phyloP scores from a whole-genome alignment of 495 filamentous ascomycete species.

The Lophiostoma macrostomum region DNA sequence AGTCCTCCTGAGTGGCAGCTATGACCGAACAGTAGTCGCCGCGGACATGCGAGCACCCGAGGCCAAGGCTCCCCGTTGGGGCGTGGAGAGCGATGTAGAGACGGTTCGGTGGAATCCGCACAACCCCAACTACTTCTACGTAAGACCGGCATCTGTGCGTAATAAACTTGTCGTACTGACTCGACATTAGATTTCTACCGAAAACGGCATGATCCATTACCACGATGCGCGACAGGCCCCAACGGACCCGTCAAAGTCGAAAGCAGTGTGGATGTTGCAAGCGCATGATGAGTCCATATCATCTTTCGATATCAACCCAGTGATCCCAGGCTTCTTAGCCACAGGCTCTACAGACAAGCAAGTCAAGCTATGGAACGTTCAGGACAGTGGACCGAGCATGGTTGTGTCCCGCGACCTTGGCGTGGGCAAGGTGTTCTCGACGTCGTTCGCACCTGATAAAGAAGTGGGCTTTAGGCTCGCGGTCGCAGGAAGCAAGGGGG shows the following conservation, averaged over 20 bases:
- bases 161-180: neutral
- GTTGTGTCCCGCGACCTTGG: conserved; percentile 88
- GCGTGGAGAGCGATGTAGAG: conserved; percentile 93
- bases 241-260: conserved; percentile 64
- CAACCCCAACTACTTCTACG: conserved; percentile 87
- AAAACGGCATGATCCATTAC: conserved; percentile 83
- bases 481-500: conserved; percentile 91
- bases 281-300: conserved; percentile 93
- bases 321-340: conserved; percentile 86
- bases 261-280: conserved; percentile 89
- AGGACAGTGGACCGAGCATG: conserved; percentile 73
- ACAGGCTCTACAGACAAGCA: conserved; percentile 90
- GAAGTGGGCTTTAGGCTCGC: conserved; percentile 88
- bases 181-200: conserved; percentile 62
- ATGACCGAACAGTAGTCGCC: conserved; percentile 87
- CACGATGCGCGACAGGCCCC: conserved; percentile 75
- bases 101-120: conserved; percentile 89
- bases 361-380: conserved; percentile 95
- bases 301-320: conserved; percentile 86
- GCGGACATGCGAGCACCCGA: conserved; percentile 92
- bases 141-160: conserved; percentile 30
- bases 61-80: conserved; percentile 73
- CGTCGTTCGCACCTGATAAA: conserved; percentile 79
- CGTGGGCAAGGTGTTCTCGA: conserved; percentile 91
- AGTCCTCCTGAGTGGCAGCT: conserved; percentile 83